Conservation (phyloP, 768 basidiomycete species). For the Tylopilus plumbeoviolaceoides region DNA sequence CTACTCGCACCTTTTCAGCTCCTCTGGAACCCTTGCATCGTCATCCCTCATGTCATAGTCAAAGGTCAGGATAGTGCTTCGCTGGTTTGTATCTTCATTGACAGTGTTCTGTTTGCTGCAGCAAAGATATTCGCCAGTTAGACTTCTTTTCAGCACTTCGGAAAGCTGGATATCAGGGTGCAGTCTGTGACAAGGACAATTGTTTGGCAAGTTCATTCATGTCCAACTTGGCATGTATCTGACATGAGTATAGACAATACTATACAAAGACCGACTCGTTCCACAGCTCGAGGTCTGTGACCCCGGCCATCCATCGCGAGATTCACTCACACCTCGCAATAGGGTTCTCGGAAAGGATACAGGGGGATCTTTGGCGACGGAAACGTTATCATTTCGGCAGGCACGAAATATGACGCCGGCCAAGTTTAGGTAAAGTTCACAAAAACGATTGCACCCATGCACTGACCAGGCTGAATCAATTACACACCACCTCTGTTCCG, state of each 20-base stretch:
- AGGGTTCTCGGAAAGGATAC: slow-evolving; percentile 78
- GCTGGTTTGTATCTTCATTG: neutral
- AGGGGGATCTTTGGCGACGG: slow-evolving; percentile 66
- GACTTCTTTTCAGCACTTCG: slow-evolving; percentile 65
- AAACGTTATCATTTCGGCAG: slow-evolving; percentile 86
- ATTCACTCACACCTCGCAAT: neutral
- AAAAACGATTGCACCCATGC: neutral
- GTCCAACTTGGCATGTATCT: neutral
- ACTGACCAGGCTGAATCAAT: slow-evolving; percentile 77
- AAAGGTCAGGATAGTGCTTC: slow-evolving; percentile 48
- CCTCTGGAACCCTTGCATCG: slow-evolving; percentile 58
- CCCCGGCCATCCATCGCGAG: too few species aligned
- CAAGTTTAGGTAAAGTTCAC: slow-evolving; percentile 46
- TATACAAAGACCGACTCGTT: slow-evolving; percentile 69
- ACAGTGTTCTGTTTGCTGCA: slow-evolving; percentile 28
- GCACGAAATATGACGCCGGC: slow-evolving; percentile 71
- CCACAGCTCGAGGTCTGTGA: slow-evolving; percentile 66
- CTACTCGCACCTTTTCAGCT: slow-evolving; percentile 69
- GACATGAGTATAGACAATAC: slow-evolving; percentile 58
- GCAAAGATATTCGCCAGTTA: slow-evolving; percentile 80
- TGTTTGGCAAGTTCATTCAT: slow-evolving; percentile 62
- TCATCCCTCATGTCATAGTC: slow-evolving; percentile 60
- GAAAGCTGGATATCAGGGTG: slow-evolving; percentile 76
- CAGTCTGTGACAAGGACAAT: slow-evolving; percentile 97
- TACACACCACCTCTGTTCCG: slow-evolving; percentile 66